Evolutionary conservation across 1,284 basidiomycete species (phyloP).

Genomic region (Polyporus tsugae): DNA sequence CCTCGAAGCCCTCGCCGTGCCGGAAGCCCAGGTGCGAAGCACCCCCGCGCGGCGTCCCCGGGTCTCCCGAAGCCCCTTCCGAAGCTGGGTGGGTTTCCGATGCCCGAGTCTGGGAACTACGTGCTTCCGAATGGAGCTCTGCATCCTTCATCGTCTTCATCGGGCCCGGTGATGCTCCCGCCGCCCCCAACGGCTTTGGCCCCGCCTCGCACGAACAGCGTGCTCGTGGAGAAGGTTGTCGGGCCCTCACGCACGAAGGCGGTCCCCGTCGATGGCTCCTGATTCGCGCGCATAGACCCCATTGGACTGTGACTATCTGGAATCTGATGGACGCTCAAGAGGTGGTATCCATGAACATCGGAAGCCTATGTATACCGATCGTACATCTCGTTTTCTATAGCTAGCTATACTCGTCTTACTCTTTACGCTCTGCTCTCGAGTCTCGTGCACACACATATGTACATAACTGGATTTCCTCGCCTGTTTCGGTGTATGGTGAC

Average conservation of each 20-base stretch:
- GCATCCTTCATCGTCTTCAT: constrained; percentile 19
- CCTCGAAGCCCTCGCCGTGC: constrained; percentile 26
- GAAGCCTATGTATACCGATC: not conserved
- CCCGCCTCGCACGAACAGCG: constrained; percentile 28
- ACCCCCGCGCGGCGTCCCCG: constrained; percentile 30
- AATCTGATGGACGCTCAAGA: not conserved
- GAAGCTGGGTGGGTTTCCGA: constrained; percentile 25
- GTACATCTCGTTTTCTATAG: not conserved
- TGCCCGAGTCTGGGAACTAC: constrained; percentile 28
- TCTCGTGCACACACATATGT: not conserved
- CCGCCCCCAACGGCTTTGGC: not conserved
- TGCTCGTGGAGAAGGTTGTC: constrained; percentile 25
- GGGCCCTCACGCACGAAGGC: constrained; percentile 24
- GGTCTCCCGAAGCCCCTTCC: constrained; percentile 23
- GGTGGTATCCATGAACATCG: not conserved
- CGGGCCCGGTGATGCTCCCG: constrained; percentile 19
- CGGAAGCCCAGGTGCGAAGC: constrained; percentile 28
- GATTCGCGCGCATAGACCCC: constrained; percentile 8
- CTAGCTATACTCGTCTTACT: not conserved
- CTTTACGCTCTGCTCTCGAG: constrained; percentile 2
- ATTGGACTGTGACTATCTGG: not conserved
- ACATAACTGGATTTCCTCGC: not conserved
- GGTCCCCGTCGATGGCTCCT: constrained; percentile 36
- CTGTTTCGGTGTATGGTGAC: not conserved
- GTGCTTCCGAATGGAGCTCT: constrained; percentile 15